These are phyloP conservation scores for Eucalyptus camaldulensis DNA, from an alignment of 345 rosid genomes.

Conservation along the genomic window DNA sequence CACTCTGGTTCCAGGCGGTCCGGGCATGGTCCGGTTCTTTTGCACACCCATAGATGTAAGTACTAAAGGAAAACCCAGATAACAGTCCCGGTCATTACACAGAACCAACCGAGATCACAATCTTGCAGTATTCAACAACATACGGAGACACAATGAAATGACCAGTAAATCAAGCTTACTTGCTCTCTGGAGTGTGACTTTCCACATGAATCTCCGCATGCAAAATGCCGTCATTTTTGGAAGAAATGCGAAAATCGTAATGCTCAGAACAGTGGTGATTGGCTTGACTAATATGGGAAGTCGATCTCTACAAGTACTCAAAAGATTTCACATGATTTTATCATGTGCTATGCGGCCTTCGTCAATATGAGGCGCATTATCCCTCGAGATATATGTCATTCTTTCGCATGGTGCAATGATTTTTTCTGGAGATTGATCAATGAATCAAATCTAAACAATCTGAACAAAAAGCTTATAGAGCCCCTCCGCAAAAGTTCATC, in stretches of 20 bases:
- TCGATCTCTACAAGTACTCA: not conserved
- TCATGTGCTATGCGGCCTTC: not conserved
- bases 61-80: not conserved
- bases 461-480: not conserved
- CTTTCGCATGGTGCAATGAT: not conserved
- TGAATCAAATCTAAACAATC: not conserved
- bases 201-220: not conserved
- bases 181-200: not conserved
- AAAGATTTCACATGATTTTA: not conserved
- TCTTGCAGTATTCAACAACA: not conserved
- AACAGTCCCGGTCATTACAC: not conserved
- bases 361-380: not conserved
- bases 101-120: not conserved
- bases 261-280: not conserved
- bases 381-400: not conserved
- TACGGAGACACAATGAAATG: not conserved
- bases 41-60: accelerated
- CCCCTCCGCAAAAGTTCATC: not conserved
- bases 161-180: not conserved
- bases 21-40: accelerated
- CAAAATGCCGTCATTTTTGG: not conserved
- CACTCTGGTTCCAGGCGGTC: accelerated
- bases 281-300: not conserved
- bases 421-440: not conserved
- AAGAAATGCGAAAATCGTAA: not conserved